These are phyloP conservation scores for Fonsecaea pugnacius DNA, from an alignment of 2,329 filamentous ascomycete species.

Conservation along the genomic window DNA sequence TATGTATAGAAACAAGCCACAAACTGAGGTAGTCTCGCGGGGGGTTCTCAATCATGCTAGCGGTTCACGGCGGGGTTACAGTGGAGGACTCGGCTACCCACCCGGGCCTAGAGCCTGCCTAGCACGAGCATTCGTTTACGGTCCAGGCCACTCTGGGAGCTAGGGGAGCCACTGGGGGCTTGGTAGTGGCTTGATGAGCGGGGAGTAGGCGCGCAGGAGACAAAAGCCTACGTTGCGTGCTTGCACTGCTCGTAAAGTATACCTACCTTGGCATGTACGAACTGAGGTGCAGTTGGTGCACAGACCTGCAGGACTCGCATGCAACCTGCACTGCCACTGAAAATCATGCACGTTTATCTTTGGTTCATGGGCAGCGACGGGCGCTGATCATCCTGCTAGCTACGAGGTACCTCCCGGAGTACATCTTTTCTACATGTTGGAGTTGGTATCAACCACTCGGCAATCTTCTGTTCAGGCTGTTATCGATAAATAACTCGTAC, in stretches of 20 bases:
- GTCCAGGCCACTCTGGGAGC: no score
- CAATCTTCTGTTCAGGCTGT: neutral
- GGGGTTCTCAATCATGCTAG: no score
- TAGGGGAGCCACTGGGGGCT: neutral
- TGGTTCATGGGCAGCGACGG: neutral
- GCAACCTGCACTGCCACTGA: neutral
- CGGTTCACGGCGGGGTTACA: no score
- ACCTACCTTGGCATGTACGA: no score
- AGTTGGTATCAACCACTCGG: neutral
- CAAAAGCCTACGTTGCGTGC: no score
- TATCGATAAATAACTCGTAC: neutral
- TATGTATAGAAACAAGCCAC: neutral
- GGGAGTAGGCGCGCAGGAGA: no score
- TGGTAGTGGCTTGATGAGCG: neutral
- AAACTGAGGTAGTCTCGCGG: no score
- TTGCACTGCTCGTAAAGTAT: no score
- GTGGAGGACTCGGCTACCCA: no score
- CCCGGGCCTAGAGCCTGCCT: neutral
- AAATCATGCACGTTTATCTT: conserved; percentile 3
- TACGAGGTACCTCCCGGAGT: no score
- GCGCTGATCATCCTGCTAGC: neutral
- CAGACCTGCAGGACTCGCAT: neutral
- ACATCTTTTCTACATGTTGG: neutral
- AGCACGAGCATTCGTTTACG: no score
- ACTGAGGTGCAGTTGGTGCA: neutral